A percentile compares a stretch with the other conserved stretches of the same genome.
Conservation (phyloP, 1,284 basidiomycete genomes). For the Phylloporus sp. region DNA sequence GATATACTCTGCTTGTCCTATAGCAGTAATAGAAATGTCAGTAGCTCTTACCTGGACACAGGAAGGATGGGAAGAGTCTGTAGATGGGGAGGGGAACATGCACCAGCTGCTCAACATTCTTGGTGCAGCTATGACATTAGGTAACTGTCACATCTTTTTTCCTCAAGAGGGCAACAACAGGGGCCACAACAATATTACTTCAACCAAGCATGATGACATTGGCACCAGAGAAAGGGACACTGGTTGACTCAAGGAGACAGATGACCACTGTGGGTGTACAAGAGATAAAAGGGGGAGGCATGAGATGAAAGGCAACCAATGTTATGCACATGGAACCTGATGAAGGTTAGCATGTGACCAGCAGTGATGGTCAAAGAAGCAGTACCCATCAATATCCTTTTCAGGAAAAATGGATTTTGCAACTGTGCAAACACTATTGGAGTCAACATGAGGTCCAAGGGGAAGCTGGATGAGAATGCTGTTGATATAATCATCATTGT, state of each 20-base stretch:
- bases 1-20: conserved; percentile 91
- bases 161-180: conserved; percentile 90
- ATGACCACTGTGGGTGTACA: conserved; percentile 97
- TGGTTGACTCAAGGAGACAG: conserved; percentile 87
- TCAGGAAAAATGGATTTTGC: conserved; percentile 94
- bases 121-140: conserved; percentile 94
- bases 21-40: conserved; percentile 93
- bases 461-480: conserved; percentile 99
- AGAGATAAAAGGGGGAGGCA: conserved; percentile 91
- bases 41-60: conserved; percentile 75
- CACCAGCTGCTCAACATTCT: conserved; percentile 82
- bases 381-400: conserved; percentile 97
- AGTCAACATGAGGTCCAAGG: conserved; percentile 83
- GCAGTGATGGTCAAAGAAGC: conserved; percentile 25
- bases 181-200: conserved; percentile 97
- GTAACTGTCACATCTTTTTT: conserved; percentile 96
- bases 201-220: conserved; percentile 94
- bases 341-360: conserved; percentile 15
- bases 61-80: conserved; percentile 15
- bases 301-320: conserved; percentile 95
- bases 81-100: conserved; percentile 38
- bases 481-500: conserved; percentile 83
- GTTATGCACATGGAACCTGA: conserved; percentile 97
- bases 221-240: conserved; percentile 77
- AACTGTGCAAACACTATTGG: conserved; percentile 88